Conservation (phyloP, 2,329 filamentous ascomycete species). For the Claviceps quebecensis region DNA sequence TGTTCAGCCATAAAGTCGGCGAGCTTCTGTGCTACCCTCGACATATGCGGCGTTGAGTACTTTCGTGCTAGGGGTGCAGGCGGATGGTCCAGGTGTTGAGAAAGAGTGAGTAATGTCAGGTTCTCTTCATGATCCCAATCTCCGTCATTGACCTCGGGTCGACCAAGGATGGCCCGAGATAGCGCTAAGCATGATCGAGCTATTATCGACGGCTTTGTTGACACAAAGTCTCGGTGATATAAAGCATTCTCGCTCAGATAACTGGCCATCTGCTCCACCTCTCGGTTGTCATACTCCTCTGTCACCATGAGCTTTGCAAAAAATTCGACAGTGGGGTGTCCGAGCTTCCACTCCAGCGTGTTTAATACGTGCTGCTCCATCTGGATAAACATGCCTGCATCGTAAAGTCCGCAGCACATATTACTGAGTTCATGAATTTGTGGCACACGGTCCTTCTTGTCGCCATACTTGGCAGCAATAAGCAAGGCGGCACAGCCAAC, state of each 20-base stretch:
- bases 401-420: constrained; percentile 97
- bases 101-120: constrained; percentile 46
- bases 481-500: constrained; percentile 92
- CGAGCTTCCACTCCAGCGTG: constrained; percentile 90
- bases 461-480: constrained; percentile 95
- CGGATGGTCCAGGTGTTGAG: constrained; percentile 44
- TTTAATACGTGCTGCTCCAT: constrained; percentile 99
- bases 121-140: constrained; percentile 67
- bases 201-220: constrained; percentile 79
- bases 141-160: constrained; percentile 59
- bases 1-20: constrained; percentile 46
- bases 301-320: constrained; percentile 80
- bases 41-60: constrained; percentile 40
- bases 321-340: constrained; percentile 88
- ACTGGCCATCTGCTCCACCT: constrained; percentile 86
- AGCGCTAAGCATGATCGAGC: constrained; percentile 77
- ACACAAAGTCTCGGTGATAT: constrained; percentile 95
- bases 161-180: constrained; percentile 70
- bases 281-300: constrained; percentile 63
- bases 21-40: constrained; percentile 39
- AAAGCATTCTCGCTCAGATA: constrained; percentile 93
- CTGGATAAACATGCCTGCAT: constrained; percentile 98
- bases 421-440: constrained; percentile 95
- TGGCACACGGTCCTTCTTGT: constrained; percentile 97
- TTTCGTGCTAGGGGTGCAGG: constrained; percentile 45